Base-by-base conservation (phyloP, 163 green algal genomes). In the Chloroidium sp. region DNA sequence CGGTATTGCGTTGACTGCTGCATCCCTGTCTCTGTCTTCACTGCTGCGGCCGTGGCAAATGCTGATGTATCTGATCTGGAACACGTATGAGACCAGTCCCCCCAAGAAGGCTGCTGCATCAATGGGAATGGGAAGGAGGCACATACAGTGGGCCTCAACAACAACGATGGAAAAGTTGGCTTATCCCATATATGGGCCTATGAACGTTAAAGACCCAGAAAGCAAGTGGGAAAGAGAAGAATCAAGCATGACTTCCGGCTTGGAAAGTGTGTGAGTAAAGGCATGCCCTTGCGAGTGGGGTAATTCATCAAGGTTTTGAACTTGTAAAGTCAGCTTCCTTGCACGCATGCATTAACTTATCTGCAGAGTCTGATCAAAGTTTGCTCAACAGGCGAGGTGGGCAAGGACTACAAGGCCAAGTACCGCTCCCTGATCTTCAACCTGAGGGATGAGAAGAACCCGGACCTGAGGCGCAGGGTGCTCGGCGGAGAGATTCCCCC, bases 391-490 rank as follows among this genome's bases (percentile, higher is more conserved):
- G 88, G 86, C 62, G 87, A 86, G 8, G 84, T 79, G 0, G 91
- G 62, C 69, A 91, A 92, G 77, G 91, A 97, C 72, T 98, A 97
- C 92, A 95, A 95, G 86, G 74, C 82, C 60, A 90, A 92, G 85
- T 90, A 91, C 80, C 89, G 92, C 3, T 92, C 84, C 67, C 85
- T 98, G 14, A 77, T 87, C 0, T 97, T 97, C 91, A 98, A 98
- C 88, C 89, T 98, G 64, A 93, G 92, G 75, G 94, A 97, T 83
- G 59, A 80, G 13, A 80, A 62, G 74, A 98, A 98, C 88, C 91
- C 91, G 2, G 90, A 95, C 59, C 87, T 98, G 82, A 83, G 92
- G 3, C 83, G 36, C 10, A 79, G 86, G 59, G 90, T 94, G 74
- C 79, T 96, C 76, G 76, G 79, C 3, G 89, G 92, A 1, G 83